Percentiles rank a stretch among this genome's conserved stretches.
phyloP scores from a whole-genome alignment of 805 yeast genomes.

The Isabelozyma gotoi region DNA sequence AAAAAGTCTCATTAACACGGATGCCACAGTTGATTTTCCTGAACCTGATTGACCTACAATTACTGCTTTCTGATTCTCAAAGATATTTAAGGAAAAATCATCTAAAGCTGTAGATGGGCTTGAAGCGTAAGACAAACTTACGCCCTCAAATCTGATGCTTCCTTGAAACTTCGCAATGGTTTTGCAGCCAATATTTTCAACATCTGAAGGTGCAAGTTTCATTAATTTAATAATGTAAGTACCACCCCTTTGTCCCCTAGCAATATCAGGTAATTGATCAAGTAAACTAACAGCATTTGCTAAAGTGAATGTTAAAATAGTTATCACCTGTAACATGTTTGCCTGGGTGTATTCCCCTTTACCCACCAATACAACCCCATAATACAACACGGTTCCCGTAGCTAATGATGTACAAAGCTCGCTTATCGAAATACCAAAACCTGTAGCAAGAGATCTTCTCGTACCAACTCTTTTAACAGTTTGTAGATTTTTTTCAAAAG shows the following conservation, averaged over 20 bases:
- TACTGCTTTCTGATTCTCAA: slow-evolving; percentile 54
- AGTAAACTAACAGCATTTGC: slow-evolving; percentile 61
- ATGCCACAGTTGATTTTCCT: slow-evolving; percentile 81
- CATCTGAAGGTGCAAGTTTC: slow-evolving; percentile 25
- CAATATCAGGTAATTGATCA: slow-evolving; percentile 71
- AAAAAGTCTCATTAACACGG: slow-evolving; percentile 57
- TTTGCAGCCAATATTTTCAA: slow-evolving; percentile 37
- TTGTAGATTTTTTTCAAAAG: slow-evolving; percentile 29
- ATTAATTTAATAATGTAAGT: slow-evolving; percentile 45
- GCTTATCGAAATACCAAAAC: slow-evolving; percentile 63
- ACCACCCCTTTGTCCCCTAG: slow-evolving; percentile 77
- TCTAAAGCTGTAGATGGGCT: slow-evolving; percentile 33
- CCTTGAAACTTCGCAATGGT: slow-evolving; percentile 19
- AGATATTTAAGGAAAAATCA: slow-evolving; percentile 42
- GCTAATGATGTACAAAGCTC: slow-evolving; percentile 56
- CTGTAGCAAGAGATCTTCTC: slow-evolving; percentile 58
- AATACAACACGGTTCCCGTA: slow-evolving; percentile 73
- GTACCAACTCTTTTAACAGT: slow-evolving; percentile 40
- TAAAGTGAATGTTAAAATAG: slow-evolving; percentile 72
- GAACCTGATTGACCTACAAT: slow-evolving; percentile 86
- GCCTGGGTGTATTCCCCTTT: slow-evolving; percentile 50
- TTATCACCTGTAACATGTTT: slow-evolving; percentile 67
- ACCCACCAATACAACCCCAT: slow-evolving; percentile 74
- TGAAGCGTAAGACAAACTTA: slow-evolving; percentile 51
- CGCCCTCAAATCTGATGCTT: slow-evolving; percentile 42